Evolutionary conservation across 495 filamentous ascomycete genomes (phyloP).

Genomic region (Thermothielavioides terrestris): DNA sequence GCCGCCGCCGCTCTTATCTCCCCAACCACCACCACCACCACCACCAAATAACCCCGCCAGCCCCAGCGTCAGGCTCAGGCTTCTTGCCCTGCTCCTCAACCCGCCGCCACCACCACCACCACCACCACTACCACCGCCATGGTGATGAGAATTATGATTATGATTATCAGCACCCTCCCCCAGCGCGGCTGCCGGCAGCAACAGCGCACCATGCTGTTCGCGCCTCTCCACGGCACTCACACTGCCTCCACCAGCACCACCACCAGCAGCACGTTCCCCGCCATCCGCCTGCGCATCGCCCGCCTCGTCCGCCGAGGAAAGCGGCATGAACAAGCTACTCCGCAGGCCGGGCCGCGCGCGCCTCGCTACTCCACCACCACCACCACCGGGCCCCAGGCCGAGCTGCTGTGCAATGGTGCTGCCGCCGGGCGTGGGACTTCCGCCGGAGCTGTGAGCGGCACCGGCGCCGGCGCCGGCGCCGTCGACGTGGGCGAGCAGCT

Average conservation of each 20-base stretch:
- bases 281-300: too few species aligned
- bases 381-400: too few species aligned
- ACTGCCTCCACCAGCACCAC: too few species aligned
- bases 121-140: neutral
- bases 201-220: too few species aligned
- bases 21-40: neutral
- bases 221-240: too few species aligned
- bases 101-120: constrained; percentile 4
- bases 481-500: constrained; percentile 31
- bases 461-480: neutral
- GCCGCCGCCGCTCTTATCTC: neutral
- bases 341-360: constrained; percentile 28
- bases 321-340: constrained; percentile 36
- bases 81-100: constrained; percentile 35
- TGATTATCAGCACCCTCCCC: neutral
- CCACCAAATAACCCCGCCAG: constrained; percentile 37
- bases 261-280: too few species aligned
- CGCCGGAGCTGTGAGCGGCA: neutral
- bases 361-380: neutral
- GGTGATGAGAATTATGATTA: neutral
- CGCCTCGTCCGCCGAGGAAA: too few species aligned
- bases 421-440: too few species aligned
- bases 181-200: neutral
- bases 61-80: constrained; percentile 43
- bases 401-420: too few species aligned